Conservation (phyloP, 1,284 basidiomycete genomes). For the Mycena citricolor region DNA sequence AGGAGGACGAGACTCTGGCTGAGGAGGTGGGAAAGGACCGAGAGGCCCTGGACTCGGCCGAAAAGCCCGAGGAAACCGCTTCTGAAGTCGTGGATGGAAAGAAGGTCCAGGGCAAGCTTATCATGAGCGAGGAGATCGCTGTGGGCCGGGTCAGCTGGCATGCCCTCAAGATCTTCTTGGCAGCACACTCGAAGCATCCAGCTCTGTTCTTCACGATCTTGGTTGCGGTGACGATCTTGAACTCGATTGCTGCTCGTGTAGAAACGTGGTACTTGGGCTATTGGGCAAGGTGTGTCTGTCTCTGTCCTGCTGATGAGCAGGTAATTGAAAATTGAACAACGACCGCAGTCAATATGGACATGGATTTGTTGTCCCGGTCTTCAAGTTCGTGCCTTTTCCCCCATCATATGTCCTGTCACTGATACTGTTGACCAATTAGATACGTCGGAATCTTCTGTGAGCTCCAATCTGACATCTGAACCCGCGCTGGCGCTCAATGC, state of each 20-base stretch:
- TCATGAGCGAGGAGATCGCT: conserved; percentile 68
- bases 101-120: conserved; percentile 53
- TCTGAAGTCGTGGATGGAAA: conserved; percentile 3
- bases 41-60: conserved; percentile 38
- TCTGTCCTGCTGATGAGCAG: background rate
- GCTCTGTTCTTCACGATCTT: conserved; percentile 40
- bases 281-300: conserved; percentile 16
- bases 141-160: conserved; percentile 53
- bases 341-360: conserved; percentile 15
- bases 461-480: conserved; percentile 1
- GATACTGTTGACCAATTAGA: conserved; percentile 39
- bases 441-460: conserved; percentile 22
- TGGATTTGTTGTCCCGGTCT: conserved; percentile 12
- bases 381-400: conserved; percentile 11
- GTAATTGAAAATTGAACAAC: no score
- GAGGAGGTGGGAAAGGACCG: conserved; percentile 32
- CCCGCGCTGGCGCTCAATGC: background rate
- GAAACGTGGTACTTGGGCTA: conserved; percentile 49
- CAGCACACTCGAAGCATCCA: conserved; percentile 27
- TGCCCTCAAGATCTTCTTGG: conserved; percentile 16
- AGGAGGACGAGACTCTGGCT: conserved; percentile 15
- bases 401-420: conserved; percentile 1
- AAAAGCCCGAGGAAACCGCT: conserved; percentile 45
- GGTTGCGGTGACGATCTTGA: conserved; percentile 23
- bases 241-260: conserved; percentile 27